Percentiles rank a stretch among this genome's conserved stretches.
These are phyloP conservation scores for Monosporozyma unispora DNA, from an alignment of 805 yeast genomes.

Conservation along the genomic window DNA sequence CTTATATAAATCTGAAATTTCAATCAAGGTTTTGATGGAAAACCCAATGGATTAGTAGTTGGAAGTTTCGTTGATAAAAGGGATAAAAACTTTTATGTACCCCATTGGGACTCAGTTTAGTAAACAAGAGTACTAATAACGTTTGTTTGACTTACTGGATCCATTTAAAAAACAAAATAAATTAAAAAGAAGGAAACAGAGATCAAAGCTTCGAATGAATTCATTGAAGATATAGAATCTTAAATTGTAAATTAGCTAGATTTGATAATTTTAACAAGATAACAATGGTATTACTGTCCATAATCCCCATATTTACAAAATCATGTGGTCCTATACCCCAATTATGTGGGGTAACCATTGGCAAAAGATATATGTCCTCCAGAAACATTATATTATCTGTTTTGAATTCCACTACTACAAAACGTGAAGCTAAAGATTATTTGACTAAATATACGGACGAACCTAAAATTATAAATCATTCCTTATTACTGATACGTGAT, in stretches of 20 bases:
- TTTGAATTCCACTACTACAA: slow-evolving; percentile 83
- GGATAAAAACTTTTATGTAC: background rate
- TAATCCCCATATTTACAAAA: background rate
- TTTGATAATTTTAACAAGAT: background rate
- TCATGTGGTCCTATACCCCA: background rate
- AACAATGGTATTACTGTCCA: background rate
- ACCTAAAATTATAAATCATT: slow-evolving; percentile 14
- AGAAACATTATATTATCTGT: slow-evolving; percentile 75
- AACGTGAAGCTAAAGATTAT: slow-evolving; percentile 81
- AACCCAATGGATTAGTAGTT: background rate
- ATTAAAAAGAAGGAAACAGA: too few relatives aligned
- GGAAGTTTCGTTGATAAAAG: too few relatives aligned
- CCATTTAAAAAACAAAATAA: too few relatives aligned
- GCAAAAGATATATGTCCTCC: slow-evolving; percentile 19
- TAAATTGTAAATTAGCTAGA: background rate
- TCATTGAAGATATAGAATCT: background rate
- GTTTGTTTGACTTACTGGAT: too few relatives aligned
- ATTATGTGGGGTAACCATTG: too few relatives aligned
- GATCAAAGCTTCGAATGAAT: background rate
- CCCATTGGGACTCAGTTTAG: background rate
- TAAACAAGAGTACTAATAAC: too few relatives aligned
- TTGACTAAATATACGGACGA: slow-evolving; percentile 50
- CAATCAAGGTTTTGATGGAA: background rate
- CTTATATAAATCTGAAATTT: background rate
- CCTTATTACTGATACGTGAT: slow-evolving; percentile 24